Percentiles rank a stretch among this genome's conserved stretches.
These are phyloP conservation scores for Kwoniella europaea DNA, from an alignment of 768 basidiomycete genomes.

Conservation along the genomic window DNA sequence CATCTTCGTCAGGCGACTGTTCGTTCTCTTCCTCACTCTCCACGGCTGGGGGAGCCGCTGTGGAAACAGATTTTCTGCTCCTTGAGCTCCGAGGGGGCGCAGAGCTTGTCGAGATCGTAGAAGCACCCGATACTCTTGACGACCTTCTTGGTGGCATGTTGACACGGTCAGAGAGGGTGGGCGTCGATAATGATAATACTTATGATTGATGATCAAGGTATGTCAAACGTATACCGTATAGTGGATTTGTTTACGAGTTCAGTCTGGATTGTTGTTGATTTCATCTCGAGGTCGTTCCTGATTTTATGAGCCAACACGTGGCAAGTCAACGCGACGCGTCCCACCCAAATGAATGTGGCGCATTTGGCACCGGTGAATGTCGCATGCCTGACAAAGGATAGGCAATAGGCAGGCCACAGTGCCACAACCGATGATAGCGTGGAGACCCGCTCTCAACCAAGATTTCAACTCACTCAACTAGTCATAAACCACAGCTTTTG, in stretches of 20 bases:
- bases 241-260: neutral
- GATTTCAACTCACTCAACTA: neutral
- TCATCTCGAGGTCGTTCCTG: conserved; percentile 6
- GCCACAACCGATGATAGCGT: neutral
- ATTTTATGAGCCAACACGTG: conserved; percentile 6
- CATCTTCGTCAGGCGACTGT: conserved; percentile 17
- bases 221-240: too few species aligned
- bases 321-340: conserved; percentile 17
- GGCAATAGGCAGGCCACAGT: neutral
- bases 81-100: conserved; percentile 7
- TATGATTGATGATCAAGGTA: neutral
- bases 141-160: conserved; percentile 21
- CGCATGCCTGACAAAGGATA: neutral
- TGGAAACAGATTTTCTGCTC: conserved; percentile 13
- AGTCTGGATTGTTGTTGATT: conserved; percentile 22
- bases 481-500: neutral
- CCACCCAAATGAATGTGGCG: conserved; percentile 4
- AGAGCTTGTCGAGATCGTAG: conserved; percentile 5
- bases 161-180: too few species aligned
- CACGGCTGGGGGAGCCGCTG: neutral
- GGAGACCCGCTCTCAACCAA: conserved; percentile 20
- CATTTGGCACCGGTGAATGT: neutral
- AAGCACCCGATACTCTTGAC: conserved; percentile 11
- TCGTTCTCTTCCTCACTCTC: conserved; percentile 28
- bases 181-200: neutral